Evolutionary conservation across 1,139 yeast species (phyloP), one percentile per base, ranked within the genome.

Genomic region (Yamadazyma atmosphaerica): DNA sequence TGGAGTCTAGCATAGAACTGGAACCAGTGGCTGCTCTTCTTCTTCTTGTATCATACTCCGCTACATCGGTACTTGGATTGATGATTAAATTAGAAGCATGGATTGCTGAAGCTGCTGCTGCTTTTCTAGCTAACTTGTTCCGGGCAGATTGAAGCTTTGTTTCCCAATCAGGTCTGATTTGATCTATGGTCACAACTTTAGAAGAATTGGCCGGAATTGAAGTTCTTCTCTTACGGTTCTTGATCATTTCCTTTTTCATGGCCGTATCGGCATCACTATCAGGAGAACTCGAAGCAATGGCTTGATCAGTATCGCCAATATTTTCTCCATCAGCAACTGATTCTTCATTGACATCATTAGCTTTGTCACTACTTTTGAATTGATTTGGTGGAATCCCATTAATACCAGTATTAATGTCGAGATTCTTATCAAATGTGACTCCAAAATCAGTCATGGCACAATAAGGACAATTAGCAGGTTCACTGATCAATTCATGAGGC

Each of bases 131-230:
- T 32, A 88, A 67, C 50, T 81, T 83, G 43, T 81, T 77, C 39
- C 92, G 74, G 3, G 96, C 96, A 34, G 78, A 69, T 12, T 73
- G 68, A 39, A 92, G 71, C 50, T 81, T 85, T 9, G 70, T 63
- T 49, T 86, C 89, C 98, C 98, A 92, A 54, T 88, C 96, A 1
- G 98, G 98, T 38, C 97, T 72, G 32, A 92, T 86, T 50, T 62
- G 66, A 60, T 92, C 98, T 6, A 88, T 78, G 0, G 94, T 79
- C 16, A 89, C 73, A 2, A 88, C 94, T 8, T 75, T 74, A 1
- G 81, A 77, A 17, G 84, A 77, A 40, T 73, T 68, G 2, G 86
- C 80, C 2, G 87, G 81, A 32, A 80, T 49, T 3, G 86, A 79
- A 6, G 60, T 54, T 46, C 72, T 60, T 41, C 76, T 55, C 18